These are phyloP conservation scores for Candida montana DNA, from an alignment of 805 yeast genomes.

Conservation along the genomic window DNA sequence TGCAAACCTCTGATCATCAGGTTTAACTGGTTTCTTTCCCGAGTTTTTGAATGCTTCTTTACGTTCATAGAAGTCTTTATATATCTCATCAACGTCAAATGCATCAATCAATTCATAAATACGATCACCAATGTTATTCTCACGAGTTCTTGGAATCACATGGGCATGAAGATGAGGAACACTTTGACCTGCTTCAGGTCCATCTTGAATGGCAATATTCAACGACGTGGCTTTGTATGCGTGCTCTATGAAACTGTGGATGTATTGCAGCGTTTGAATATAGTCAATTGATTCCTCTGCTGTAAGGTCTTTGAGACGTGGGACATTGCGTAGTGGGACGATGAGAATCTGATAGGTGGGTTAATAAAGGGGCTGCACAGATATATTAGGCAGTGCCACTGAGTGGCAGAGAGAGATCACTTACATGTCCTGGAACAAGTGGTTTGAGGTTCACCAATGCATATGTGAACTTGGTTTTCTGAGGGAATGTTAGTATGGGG, in stretches of 20 bases:
- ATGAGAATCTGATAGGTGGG: conserved; percentile 42
- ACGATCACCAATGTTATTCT: conserved; percentile 60
- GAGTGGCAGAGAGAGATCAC: no score
- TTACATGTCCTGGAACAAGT: conserved; percentile 82
- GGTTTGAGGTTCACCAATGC: conserved; percentile 93
- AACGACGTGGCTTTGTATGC: conserved; percentile 75
- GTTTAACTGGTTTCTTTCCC: conserved; percentile 29
- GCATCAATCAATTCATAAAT: conserved; percentile 65
- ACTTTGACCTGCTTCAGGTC: conserved; percentile 94
- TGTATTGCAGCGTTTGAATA: conserved; percentile 65
- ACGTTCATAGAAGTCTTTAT: conserved; percentile 27
- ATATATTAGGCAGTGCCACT: no score
- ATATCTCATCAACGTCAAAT: conserved; percentile 36
- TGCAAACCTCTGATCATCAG: conserved; percentile 50
- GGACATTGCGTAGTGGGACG: conserved; percentile 71
- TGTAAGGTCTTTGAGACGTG: conserved; percentile 63
- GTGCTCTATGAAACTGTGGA: conserved; percentile 61
- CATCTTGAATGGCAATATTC: conserved; percentile 94
- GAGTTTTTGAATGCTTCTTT: conserved; percentile 23
- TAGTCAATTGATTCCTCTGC: conserved; percentile 72
- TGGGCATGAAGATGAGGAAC: conserved; percentile 95
- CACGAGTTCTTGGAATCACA: conserved; percentile 73
- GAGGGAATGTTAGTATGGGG: conserved; percentile 15
- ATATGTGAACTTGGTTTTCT: conserved; percentile 59
- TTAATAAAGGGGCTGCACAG: background rate